These are phyloP conservation scores for Telopea speciosissima DNA, from an alignment of 177 flowering plant genomes.

Conservation along the genomic window DNA sequence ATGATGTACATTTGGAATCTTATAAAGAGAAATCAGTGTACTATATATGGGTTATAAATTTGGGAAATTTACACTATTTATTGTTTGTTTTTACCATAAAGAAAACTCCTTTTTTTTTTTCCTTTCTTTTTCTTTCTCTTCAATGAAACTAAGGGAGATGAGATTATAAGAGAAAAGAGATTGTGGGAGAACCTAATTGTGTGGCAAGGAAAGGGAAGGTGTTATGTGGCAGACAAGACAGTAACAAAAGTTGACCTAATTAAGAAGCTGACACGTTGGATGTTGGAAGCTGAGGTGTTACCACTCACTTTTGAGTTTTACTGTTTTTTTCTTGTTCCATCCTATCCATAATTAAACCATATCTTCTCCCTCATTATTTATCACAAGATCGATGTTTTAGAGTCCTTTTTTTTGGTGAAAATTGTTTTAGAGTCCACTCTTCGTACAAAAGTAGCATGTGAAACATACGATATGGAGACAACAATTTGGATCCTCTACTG, in stretches of 20 bases:
- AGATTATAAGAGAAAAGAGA: background rate
- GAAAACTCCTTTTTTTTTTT: background rate
- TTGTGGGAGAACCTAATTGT: background rate
- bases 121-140: too few relatives aligned
- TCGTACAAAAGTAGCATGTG: too few relatives aligned
- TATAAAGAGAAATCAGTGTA: too few relatives aligned
- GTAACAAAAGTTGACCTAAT: background rate
- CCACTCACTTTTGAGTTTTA: background rate
- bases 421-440: too few relatives aligned
- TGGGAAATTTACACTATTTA: background rate
- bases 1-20: too few relatives aligned
- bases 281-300: constrained; percentile 6
- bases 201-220: background rate
- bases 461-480: too few relatives aligned
- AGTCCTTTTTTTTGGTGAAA: too few relatives aligned
- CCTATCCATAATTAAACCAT: background rate
- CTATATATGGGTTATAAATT: background rate
- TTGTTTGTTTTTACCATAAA: background rate
- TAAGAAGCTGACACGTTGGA: background rate
- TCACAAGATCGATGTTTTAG: too few relatives aligned
- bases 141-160: background rate
- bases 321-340: background rate
- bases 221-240: constrained; percentile 2
- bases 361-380: too few relatives aligned
- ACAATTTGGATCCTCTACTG: too few relatives aligned